phyloP scores from a whole-genome alignment of 768 basidiomycete species.

The Boletus rubescentipes region DNA sequence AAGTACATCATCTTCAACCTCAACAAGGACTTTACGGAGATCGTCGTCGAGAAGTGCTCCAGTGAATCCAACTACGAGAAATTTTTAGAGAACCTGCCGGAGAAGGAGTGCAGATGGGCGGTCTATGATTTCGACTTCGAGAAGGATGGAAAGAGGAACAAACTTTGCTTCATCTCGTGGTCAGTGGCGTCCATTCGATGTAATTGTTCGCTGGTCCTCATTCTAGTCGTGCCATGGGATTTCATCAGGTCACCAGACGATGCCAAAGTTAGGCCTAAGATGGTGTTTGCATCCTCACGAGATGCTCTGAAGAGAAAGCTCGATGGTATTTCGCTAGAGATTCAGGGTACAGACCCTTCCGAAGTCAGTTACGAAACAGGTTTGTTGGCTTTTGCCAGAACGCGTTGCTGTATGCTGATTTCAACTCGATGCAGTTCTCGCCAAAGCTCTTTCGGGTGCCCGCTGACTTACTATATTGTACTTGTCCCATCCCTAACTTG shows the following conservation, averaged over 20 bases:
- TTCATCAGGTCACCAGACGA: slow-evolving; percentile 79
- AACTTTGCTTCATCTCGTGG: slow-evolving; percentile 87
- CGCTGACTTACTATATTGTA: slow-evolving; percentile 20
- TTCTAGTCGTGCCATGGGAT: background rate
- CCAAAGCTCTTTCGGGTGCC: slow-evolving; percentile 7
- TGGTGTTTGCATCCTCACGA: slow-evolving; percentile 91
- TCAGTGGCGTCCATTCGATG: slow-evolving; percentile 42
- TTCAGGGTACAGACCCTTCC: slow-evolving; percentile 77
- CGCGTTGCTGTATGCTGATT: slow-evolving; percentile 5
- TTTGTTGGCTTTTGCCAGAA: slow-evolving; percentile 35
- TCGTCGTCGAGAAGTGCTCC: slow-evolving; percentile 72
- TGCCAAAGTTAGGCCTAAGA: slow-evolving; percentile 87
- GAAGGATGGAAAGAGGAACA: slow-evolving; percentile 79
- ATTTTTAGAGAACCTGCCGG: slow-evolving; percentile 74
- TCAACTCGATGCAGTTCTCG: slow-evolving; percentile 9
- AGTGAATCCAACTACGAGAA: slow-evolving; percentile 55
- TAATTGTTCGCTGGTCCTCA: background rate
- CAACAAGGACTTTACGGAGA: slow-evolving; percentile 56
- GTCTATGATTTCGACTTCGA: slow-evolving; percentile 89
- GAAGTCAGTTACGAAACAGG: slow-evolving; percentile 74
- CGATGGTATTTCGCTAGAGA: slow-evolving; percentile 76
- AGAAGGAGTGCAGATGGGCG: slow-evolving; percentile 76
- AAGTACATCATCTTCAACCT: slow-evolving; percentile 88
- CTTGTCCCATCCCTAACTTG: background rate
- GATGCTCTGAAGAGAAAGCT: slow-evolving; percentile 74